Base-by-base conservation (phyloP, 1,284 basidiomycete genomes). In the Trichosporon ovoides region DNA sequence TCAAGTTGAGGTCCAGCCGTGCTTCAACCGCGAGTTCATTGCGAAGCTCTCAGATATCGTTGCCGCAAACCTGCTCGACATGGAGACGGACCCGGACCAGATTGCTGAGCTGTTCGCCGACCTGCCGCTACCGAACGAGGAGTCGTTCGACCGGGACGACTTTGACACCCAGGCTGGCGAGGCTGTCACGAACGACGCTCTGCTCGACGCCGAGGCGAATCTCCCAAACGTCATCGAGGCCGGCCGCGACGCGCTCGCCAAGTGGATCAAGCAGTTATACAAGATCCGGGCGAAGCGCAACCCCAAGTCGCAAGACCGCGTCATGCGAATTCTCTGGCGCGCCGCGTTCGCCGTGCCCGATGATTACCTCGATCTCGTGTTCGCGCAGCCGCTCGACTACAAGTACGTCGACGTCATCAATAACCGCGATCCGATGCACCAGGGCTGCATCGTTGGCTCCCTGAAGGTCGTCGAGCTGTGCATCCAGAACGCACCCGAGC, bases 1-100 rank as follows among this genome's bases (percentile, higher is more conserved):
- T 34, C 96, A 98, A 76, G 95, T 99, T 12, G 96, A 99, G 67
- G 91, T 98, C 13, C 96, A 98, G 73, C 96, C 95, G 3, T 92
- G 93, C 46, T 97, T 98, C 78, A 96, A 97, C 73, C 84, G 96
- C 78, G 93, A 98, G 84, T 89, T 98, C 70, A 95, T 99, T 61
- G 89, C 93, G 52, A 93, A 97, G 73, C 82, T 98, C 49, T 90
- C 93, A 43, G 94, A 98, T 71, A 90, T 91, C 7, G 95, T 97
- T 12, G 88, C 96, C 0, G 86, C 91, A 48, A 97, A 95, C 74
- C 82, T 98, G 28, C 81, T 97, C 28, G 91, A 98, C 71, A 84
- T 97, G 53, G 92, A 93, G 43, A 89, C 93, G 71, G 82, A 75
- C 46, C 85, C 87, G 3, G 79, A 88, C 52, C 84, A 83, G 65